Evolutionary conservation across 108 stramenopile species (phyloP).

Genomic region (Stephanodiscus minutulus): DNA sequence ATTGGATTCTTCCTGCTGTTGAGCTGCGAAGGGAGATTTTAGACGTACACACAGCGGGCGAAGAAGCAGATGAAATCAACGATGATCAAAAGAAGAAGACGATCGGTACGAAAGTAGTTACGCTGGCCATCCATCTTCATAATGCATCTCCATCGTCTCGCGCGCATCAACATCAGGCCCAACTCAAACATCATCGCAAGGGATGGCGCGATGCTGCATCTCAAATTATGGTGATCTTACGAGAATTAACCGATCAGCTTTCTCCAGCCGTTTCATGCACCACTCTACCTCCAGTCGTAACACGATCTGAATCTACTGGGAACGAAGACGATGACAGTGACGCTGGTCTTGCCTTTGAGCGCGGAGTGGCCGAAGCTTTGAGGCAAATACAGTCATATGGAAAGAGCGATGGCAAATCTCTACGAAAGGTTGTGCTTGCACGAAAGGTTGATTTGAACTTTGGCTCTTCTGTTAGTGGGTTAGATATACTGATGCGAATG

Average conservation of each 20-base stretch:
- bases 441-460: slow-evolving; percentile 64
- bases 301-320: slow-evolving; percentile 50
- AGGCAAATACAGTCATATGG: slow-evolving; percentile 34
- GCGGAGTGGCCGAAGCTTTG: slow-evolving; percentile 63
- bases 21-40: slow-evolving; percentile 57
- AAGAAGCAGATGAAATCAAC: neutral
- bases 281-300: slow-evolving; percentile 70
- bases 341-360: slow-evolving; percentile 70
- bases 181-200: slow-evolving; percentile 10
- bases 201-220: slow-evolving; percentile 49
- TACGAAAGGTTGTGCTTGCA: slow-evolving; percentile 78
- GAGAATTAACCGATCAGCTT: slow-evolving; percentile 48
- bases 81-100: slow-evolving; percentile 4
- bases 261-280: slow-evolving; percentile 59
- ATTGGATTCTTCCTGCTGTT: slow-evolving; percentile 75
- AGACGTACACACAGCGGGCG: neutral
- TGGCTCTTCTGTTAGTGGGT: slow-evolving; percentile 48
- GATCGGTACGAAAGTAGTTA: slow-evolving; percentile 26
- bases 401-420: slow-evolving; percentile 8
- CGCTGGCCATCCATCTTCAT: slow-evolving; percentile 62
- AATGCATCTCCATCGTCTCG: slow-evolving; percentile 16
- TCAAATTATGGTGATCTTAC: slow-evolving; percentile 39
- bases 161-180: neutral
- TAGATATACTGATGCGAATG: slow-evolving; percentile 73
- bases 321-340: slow-evolving; percentile 27